Base-by-base conservation (phyloP, 805 yeast genomes). In the Spathaspora girioi region DNA sequence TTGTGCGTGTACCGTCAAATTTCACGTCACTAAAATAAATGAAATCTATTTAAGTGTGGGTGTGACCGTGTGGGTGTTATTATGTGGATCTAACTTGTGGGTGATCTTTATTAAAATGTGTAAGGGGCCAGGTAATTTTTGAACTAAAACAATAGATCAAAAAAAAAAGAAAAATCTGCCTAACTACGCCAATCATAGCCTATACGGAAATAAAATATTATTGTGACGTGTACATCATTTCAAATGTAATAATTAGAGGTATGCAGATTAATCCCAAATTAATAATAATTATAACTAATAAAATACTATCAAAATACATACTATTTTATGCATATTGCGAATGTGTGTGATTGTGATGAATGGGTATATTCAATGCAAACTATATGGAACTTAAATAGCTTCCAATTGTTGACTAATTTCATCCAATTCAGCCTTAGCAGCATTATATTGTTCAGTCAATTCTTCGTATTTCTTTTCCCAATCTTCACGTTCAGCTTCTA, bases 321-420 rank as follows among this genome's bases (percentile, higher is more conserved):
- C 35, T 31, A 31, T 31, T 31, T n/a, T 31, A 10, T 10, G 35
- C 35, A 35, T 35, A 15, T 14, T 35, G 14, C 15, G 14, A 35
- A 35, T n/a, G 17, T 35, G 40, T 35, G 15, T 12, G 11, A 35
- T 14, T 14, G 18, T 35, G 17, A 3, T 2, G 17, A 14, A 14
- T 17, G 40, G 40, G 32, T 29, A 29, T 35, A 35, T 35, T 31
- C 35, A 31, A 23, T 43, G 27, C 45, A 43, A n/a, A n/a, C n/a
- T n/a, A n/a, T n/a, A n/a, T n/a, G n/a, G 31, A 43, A 31, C 38
- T 70, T 74, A 80, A 67, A 81, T 73, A 60, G 83, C 83, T 76
- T 94, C 98, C 74, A 94, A 86, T 78, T 96, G 97, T 69, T 91
- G 90, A 71, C 91, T 86, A 77, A 94, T 92, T 77, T 92, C 97